Percentiles rank a stretch among this genome's conserved stretches.
phyloP scores from a whole-genome alignment of 305 asterid species.

The Petunia hybrid region DNA sequence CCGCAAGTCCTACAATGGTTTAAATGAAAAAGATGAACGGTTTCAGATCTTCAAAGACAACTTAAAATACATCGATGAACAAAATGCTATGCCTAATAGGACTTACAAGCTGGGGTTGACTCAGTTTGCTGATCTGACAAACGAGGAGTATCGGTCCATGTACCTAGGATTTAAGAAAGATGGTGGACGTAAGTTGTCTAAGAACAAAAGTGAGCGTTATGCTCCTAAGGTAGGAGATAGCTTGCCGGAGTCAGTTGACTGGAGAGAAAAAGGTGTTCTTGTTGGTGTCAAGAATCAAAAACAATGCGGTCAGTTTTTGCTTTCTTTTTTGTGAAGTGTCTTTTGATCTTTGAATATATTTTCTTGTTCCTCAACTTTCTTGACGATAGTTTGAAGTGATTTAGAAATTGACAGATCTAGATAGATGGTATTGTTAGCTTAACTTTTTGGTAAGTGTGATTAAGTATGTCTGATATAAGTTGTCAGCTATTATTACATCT shows the following conservation, averaged over 20 bases:
- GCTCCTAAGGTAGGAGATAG: constrained; percentile 57
- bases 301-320: constrained; percentile 73
- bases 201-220: constrained; percentile 57
- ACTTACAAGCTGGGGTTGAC: constrained; percentile 73
- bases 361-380: too few species aligned
- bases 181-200: constrained; percentile 50
- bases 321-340: constrained; percentile 3
- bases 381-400: too few species aligned
- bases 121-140: constrained; percentile 85
- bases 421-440: too few species aligned
- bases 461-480: too few species aligned
- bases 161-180: constrained; percentile 61
- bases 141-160: constrained; percentile 72
- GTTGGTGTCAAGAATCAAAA: constrained; percentile 84
- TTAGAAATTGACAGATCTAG: too few species aligned
- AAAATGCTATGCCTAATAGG: constrained; percentile 56
- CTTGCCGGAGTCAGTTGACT: constrained; percentile 84
- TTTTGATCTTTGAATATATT: too few species aligned
- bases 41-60: constrained; percentile 84
- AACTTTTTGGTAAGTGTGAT: too few species aligned
- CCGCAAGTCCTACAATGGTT: constrained; percentile 72
- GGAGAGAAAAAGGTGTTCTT: constrained; percentile 85
- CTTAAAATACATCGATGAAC: constrained; percentile 70
- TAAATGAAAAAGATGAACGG: constrained; percentile 78
- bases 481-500: too few species aligned